Percentiles rank a stretch among this genome's conserved stretches.
Evolutionary conservation across 2,329 filamentous ascomycete genomes (phyloP).

Genomic region (Claviceps lovelessii): DNA sequence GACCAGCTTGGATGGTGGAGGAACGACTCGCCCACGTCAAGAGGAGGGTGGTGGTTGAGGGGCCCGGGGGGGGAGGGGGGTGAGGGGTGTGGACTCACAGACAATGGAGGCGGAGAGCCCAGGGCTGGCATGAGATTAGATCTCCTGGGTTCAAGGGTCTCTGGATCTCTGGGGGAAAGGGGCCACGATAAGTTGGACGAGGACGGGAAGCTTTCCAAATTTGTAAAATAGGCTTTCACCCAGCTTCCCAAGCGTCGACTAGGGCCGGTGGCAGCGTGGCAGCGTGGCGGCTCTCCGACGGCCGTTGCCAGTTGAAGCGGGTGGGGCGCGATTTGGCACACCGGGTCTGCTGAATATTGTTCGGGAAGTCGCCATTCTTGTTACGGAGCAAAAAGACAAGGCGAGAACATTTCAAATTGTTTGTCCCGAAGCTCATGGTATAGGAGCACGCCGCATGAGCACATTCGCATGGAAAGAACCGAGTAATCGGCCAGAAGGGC

Average conservation of each 20-base stretch:
- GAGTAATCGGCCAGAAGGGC: not conserved
- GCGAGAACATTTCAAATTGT: not conserved
- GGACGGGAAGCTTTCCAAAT: not conserved
- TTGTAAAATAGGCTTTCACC: not conserved
- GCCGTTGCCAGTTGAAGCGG: not conserved
- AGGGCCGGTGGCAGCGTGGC: not conserved
- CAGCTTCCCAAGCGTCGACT: not conserved
- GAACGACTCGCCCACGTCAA: not conserved
- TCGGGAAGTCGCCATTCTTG: not conserved
- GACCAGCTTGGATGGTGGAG: not conserved
- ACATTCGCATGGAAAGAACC: not conserved
- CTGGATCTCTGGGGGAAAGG: not conserved
- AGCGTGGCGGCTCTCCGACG: not conserved
- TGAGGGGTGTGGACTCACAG: not conserved
- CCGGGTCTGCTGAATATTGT: not conserved
- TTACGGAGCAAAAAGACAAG: not conserved
- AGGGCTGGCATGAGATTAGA: not conserved
- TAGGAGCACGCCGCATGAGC: not conserved
- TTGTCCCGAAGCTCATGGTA: not conserved
- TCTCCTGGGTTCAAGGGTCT: conserved; percentile 1
- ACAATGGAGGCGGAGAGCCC: not conserved
- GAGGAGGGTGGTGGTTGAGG: too few relatives aligned
- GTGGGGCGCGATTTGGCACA: not conserved
- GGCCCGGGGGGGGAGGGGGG: not conserved
- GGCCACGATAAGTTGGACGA: not conserved